Evolutionary conservation across 2,329 filamentous ascomycete genomes (phyloP).

Genomic region (Tolypocladium inflatum): DNA sequence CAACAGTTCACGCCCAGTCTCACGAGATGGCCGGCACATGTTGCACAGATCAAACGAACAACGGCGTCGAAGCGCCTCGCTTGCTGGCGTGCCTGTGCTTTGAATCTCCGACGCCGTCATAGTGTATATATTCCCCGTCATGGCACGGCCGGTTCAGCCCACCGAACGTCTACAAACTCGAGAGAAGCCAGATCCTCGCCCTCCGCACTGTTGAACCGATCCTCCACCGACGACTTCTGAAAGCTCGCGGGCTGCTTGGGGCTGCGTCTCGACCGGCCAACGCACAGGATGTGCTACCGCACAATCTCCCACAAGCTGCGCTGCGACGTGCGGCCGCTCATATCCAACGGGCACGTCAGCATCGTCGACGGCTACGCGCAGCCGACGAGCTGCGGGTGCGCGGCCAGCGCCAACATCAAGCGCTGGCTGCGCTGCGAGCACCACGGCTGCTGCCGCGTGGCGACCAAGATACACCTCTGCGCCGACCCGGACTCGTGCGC

Average conservation of each 20-base stretch:
- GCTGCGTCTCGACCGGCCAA: not conserved
- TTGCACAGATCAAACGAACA: not conserved
- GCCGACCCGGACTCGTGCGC: constrained; percentile 4
- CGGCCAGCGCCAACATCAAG: not conserved
- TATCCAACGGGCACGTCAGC: constrained; percentile 12
- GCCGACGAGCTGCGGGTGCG: constrained; percentile 12
- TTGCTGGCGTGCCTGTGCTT: not conserved
- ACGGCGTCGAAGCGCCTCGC: not conserved
- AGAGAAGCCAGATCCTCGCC: not conserved
- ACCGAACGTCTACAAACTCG: too few relatives aligned
- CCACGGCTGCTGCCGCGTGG: constrained; percentile 17
- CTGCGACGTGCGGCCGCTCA: constrained; percentile 18
- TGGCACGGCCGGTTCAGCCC: not conserved
- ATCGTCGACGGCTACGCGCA: constrained; percentile 14
- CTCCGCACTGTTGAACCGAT: not conserved
- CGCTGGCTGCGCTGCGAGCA: constrained; percentile 10
- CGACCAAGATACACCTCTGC: constrained; percentile 8
- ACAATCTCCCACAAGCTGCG: constrained; percentile 14
- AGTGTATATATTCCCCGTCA: not conserved
- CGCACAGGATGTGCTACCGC: constrained; percentile 13
- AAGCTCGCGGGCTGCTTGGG: not conserved
- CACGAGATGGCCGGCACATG: too few relatives aligned
- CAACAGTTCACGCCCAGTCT: not conserved
- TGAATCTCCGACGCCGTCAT: not conserved
- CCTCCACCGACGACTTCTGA: not conserved